phyloP scores from a whole-genome alignment of 139 green algal genomes.

The Closterium sp. region DNA sequence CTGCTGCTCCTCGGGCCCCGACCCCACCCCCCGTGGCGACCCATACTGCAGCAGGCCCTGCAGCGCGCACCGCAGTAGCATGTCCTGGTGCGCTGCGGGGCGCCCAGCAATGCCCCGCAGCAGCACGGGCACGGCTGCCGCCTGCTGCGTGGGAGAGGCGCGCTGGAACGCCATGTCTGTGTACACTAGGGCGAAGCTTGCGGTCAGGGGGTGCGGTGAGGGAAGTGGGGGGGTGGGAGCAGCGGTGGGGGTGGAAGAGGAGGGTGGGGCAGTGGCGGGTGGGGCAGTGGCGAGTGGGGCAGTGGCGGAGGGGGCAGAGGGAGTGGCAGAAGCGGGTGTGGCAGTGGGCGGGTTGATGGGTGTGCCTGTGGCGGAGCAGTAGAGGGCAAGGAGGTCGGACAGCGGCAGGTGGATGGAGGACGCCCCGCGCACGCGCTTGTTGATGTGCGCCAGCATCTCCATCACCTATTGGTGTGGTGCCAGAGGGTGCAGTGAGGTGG shows the following conservation, averaged over 20 bases:
- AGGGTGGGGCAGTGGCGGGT: too few relatives aligned
- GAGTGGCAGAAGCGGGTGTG: too few relatives aligned
- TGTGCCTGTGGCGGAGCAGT: not conserved
- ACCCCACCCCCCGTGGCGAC: not conserved
- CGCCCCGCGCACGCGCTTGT: constrained; percentile 77
- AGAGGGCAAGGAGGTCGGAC: constrained; percentile 61
- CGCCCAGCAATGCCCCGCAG: constrained; percentile 27
- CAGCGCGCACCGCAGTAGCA: constrained; percentile 60
- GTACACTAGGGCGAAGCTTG: constrained; percentile 26
- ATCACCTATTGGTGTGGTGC: constrained; percentile 62
- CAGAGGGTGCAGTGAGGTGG: not conserved
- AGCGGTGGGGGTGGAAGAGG: not conserved
- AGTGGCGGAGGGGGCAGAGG: not conserved
- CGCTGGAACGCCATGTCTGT: constrained; percentile 50
- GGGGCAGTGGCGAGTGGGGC: too few relatives aligned
- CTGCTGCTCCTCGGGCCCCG: not conserved
- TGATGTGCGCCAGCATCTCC: constrained; percentile 85
- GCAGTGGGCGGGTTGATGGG: not conserved
- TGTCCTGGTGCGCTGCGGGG: constrained; percentile 43
- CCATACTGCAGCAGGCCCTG: not conserved
- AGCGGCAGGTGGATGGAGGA: constrained; percentile 72
- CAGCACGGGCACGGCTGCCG: constrained; percentile 14
- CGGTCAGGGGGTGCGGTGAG: not conserved
- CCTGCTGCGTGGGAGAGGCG: not conserved
- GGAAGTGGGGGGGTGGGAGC: not conserved